phyloP scores from a whole-genome alignment of 2,329 filamentous ascomycete species.

The Penicillium oxalicum region DNA sequence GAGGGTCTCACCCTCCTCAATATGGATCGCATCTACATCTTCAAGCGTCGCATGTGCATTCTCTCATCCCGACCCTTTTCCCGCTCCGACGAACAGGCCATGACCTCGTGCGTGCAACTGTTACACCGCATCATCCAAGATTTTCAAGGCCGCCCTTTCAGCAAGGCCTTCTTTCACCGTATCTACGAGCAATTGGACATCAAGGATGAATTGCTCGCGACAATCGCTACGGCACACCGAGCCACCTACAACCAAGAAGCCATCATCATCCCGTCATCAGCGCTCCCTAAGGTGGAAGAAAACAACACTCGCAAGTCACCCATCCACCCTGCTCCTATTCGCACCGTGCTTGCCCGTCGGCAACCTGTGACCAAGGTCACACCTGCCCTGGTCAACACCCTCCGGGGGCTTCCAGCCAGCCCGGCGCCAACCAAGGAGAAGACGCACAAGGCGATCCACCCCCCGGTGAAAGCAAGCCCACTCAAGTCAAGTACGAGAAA shows the following conservation, averaged over 20 bases:
- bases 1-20: slow-evolving; percentile 41
- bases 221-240: slow-evolving; percentile 34
- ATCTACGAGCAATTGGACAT: slow-evolving; percentile 40
- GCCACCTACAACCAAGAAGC: slow-evolving; percentile 32
- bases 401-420: background rate
- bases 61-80: slow-evolving; percentile 28
- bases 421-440: background rate
- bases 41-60: slow-evolving; percentile 39
- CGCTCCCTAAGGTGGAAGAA: slow-evolving; percentile 7
- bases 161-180: slow-evolving; percentile 39
- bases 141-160: slow-evolving; percentile 39
- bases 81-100: slow-evolving; percentile 27
- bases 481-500: slow-evolving; percentile 1
- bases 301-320: background rate
- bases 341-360: slow-evolving; percentile 19
- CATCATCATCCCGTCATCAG: slow-evolving; percentile 30
- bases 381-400: slow-evolving; percentile 14
- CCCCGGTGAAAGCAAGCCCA: background rate
- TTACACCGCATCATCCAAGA: slow-evolving; percentile 38
- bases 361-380: slow-evolving; percentile 10
- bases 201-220: slow-evolving; percentile 30
- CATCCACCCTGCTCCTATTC: slow-evolving; percentile 17
- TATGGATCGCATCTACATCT: slow-evolving; percentile 42
- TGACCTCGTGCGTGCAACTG: slow-evolving; percentile 37
- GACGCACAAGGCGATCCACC: background rate